Conservation (phyloP, 345 rosid genomes). For the Leavenworthia alabamica region DNA sequence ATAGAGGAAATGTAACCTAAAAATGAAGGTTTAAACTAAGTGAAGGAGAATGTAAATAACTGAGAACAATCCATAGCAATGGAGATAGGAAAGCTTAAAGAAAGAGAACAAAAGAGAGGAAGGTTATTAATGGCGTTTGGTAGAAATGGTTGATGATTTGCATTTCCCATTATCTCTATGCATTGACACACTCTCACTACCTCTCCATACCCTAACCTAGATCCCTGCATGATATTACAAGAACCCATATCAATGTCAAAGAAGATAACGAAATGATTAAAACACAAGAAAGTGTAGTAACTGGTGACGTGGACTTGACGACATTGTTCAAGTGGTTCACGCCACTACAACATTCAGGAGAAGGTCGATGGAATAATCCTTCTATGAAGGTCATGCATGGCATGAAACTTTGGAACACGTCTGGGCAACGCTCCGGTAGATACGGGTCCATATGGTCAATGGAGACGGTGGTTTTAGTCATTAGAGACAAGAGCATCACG, state of each 20-base stretch:
- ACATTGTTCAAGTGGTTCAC: slow-evolving; percentile 27
- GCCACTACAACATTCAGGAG: slow-evolving; percentile 33
- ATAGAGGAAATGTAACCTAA: background rate
- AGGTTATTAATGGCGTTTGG: slow-evolving; percentile 11
- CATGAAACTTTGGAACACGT: slow-evolving; percentile 24
- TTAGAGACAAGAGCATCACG: slow-evolving; percentile 6
- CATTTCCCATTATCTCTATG: slow-evolving; percentile 35
- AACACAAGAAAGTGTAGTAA: background rate
- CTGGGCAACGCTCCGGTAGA: background rate
- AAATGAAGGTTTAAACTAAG: too few relatives aligned
- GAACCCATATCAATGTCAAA: background rate
- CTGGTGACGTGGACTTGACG: slow-evolving; percentile 25
- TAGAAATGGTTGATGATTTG: slow-evolving; percentile 27
- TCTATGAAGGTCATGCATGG: slow-evolving; percentile 34
- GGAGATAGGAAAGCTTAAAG: slow-evolving; percentile 42
- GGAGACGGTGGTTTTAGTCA: slow-evolving; percentile 8
- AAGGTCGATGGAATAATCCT: slow-evolving; percentile 25
- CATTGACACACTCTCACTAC: slow-evolving; percentile 33
- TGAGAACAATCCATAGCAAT: slow-evolving; percentile 36
- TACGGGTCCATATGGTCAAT: background rate
- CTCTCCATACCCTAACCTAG: background rate
- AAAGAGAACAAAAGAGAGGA: slow-evolving; percentile 30
- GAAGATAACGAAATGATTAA: background rate
- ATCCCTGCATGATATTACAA: background rate
- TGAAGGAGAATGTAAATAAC: slow-evolving; percentile 11